Evolutionary conservation across 2,329 filamentous ascomycete genomes (phyloP).

Genomic region (Talaromyces sp.): DNA sequence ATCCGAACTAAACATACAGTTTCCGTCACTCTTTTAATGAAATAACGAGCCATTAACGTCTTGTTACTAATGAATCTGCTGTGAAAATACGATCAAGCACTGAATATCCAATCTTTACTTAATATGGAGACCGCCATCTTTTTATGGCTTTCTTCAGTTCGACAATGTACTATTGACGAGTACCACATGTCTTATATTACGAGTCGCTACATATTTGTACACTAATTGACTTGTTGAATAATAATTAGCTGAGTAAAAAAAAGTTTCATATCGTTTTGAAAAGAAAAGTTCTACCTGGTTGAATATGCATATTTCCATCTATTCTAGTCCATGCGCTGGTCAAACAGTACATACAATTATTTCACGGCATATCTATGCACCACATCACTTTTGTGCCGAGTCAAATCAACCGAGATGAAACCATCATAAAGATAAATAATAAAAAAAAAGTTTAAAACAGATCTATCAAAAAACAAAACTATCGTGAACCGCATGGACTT

Average conservation of each 20-base stretch:
- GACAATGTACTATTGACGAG: not conserved
- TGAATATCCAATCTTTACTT: not conserved
- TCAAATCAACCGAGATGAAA: not conserved
- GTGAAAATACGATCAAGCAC: not conserved
- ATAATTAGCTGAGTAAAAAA: not conserved
- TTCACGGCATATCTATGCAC: not conserved
- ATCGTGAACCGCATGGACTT: not conserved
- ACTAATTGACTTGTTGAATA: not conserved
- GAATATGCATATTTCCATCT: not conserved
- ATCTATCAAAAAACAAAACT: not conserved
- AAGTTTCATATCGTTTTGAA: not conserved
- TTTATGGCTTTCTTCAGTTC: not conserved
- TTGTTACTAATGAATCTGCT: not conserved
- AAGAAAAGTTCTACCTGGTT: not conserved
- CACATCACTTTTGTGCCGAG: not conserved
- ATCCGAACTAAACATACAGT: not conserved
- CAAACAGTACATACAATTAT: not conserved
- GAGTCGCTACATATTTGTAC: not conserved
- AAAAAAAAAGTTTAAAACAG: not conserved
- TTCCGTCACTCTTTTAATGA: not conserved
- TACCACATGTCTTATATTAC: not conserved
- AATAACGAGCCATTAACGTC: not conserved
- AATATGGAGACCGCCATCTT: not conserved
- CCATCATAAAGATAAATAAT: not conserved
- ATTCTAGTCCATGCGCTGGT: not conserved